Base-by-base conservation (phyloP, 495 filamentous ascomycete genomes). In the Penicillium lividum region DNA sequence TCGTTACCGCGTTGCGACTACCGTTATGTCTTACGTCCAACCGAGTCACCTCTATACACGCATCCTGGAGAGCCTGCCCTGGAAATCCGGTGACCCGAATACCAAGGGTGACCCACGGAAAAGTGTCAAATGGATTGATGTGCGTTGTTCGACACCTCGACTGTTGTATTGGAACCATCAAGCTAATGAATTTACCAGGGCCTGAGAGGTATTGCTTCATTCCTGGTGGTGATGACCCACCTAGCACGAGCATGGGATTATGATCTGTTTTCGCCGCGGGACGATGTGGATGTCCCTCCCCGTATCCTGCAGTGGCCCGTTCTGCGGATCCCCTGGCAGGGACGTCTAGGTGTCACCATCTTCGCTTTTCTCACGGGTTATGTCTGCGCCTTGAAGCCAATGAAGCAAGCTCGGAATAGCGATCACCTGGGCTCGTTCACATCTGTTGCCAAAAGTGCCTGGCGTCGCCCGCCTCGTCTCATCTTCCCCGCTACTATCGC, bases 51-150 rank as follows among this genome's bases (percentile, higher is more conserved):
- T 72, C 5, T 76, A 76, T 50, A 64, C 63, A 43, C 68, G 68
- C 4, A 56, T 76, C 9, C 51, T 69, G 47, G 70, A 73, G 5
- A 69, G 54, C 31, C 47, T 74, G 1, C 73, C 73, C 3, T 76
- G 73, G 73, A 65, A 61, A 25, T 64, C 63, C 15, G 67, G 66
- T 8, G 66, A 74, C 45, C 60, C 71, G 3, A 65, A 34, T 25
- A 6, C 47, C 31, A 74, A 71, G 54, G 73, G 73, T 22, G 72
- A 76, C 53, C 70, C 73, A 7, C 60, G 70, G 56, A 83, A 84
- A 63, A 85, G 84, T 58, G 84, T 89, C 28, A 87, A 86, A 75
- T 89, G 86, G 86, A 84, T 87, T 38, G 86, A 89, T 80, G 84
- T 86, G 70, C 62, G 82, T 77, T 38, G 8, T 22, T 22, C 22